Evolutionary conservation across 441 rosid species (phyloP), one percentile per base, ranked within the genome.

Genomic region (Eugenia klotzschiana): DNA sequence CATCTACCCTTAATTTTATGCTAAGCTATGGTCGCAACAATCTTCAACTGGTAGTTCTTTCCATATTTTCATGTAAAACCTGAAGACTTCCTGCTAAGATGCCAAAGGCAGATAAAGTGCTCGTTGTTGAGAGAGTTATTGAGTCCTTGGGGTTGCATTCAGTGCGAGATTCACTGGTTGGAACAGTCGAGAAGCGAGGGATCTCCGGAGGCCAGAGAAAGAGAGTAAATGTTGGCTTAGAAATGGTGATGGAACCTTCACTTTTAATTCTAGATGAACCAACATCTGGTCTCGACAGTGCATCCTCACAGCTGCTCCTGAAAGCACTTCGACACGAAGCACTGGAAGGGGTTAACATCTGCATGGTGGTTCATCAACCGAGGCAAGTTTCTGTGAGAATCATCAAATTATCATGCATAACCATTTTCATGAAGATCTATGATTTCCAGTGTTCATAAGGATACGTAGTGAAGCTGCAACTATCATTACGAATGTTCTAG

Each of bases 321-420:
- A 89, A 94, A 89, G 98, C 99, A 81, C 95, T 95, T 81, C 93
- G 98, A 16, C 98, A 96, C 8, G 98, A 97, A 92, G 98, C 99
- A 87, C 92, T 97, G 82, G 98, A 97, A 89, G 99, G 98, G 83
- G 99, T 97, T 15, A 97, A 95, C 89, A 90, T 97, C 81, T 93
- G 95, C 91, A 93, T 92, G 98, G 98, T 97, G 18, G 94, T 97
- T 58, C 98, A 97, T 84, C 99, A 95, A 83, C 98, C 98, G 29
- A 58, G 87, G 89, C 82, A 85, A 37, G n/a, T 84, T 10, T 23
- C 14, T 79, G 40, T 23, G 9, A 64, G 25, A 64, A 33, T 64
- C 46, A 33, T 64, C 46, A 64, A 64, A 64, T 64, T 33, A 33
- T 22, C 77, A 9, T 64, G 46, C 46, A 64, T 33, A 64, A 33